Conservation (phyloP, 495 filamentous ascomycete genomes). For the Xylaria castorea region DNA sequence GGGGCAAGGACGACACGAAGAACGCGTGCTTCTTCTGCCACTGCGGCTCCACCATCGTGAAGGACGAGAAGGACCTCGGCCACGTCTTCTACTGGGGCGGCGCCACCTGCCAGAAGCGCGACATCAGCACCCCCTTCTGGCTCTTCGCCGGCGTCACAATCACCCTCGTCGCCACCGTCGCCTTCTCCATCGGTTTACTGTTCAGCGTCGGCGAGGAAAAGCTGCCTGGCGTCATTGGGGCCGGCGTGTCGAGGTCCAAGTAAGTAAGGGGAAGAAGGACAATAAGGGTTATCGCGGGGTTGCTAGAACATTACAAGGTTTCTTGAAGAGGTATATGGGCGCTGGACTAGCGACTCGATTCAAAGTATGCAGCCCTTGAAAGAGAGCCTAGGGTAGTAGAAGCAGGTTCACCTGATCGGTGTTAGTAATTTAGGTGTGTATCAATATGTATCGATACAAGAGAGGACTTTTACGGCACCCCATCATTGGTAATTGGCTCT, state of each 20-base stretch:
- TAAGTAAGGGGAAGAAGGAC: slow-evolving; percentile 11
- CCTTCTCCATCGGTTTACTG: slow-evolving; percentile 75
- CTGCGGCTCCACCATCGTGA: slow-evolving; percentile 64
- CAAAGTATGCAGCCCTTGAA: background rate
- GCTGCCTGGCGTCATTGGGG: slow-evolving; percentile 85
- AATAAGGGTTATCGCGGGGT: background rate
- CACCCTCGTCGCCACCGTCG: slow-evolving; percentile 63
- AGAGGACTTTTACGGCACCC: background rate
- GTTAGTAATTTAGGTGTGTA: slow-evolving; percentile 22
- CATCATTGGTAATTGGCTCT: slow-evolving; percentile 12
- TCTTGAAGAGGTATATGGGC: background rate
- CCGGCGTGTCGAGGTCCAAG: slow-evolving; percentile 75
- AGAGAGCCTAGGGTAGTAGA: background rate
- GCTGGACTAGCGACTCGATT: background rate
- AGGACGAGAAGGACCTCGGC: slow-evolving; percentile 47
- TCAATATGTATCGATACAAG: slow-evolving; percentile 29
- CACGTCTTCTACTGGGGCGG: slow-evolving; percentile 73
- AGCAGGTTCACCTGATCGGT: background rate
- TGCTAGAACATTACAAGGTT: background rate
- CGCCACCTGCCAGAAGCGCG: slow-evolving; percentile 86
- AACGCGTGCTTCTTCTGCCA: slow-evolving; percentile 76
- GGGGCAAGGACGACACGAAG: slow-evolving; percentile 41
- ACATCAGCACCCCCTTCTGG: slow-evolving; percentile 87
- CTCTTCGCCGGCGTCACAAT: slow-evolving; percentile 75
- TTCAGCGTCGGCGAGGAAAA: slow-evolving; percentile 79